Evolutionary conservation across 1,284 basidiomycete genomes (phyloP), one percentile per base, ranked within the genome.

Genomic region (Boletellus deceptivus): DNA sequence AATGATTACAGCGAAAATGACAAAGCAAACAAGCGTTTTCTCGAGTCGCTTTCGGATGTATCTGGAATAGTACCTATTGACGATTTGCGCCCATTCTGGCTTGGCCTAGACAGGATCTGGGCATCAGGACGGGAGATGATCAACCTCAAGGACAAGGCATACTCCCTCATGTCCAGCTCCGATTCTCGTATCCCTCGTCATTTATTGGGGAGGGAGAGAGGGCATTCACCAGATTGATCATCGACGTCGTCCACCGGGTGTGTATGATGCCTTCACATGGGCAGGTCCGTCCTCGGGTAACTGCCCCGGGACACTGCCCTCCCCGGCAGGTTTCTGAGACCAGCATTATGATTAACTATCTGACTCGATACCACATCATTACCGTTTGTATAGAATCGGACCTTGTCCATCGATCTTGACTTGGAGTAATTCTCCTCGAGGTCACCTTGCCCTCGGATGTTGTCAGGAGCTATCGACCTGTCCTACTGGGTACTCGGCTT

Each of bases 211-310:
- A 59, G n/a, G 53, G 56, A 17, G 46, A 49, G 3, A 41, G 8
- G 11, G 52, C 57, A 6, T 61, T 61, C 24, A 27, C 35, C 9
- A 45, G 48, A 29, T 40, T 61, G 41, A 59, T 58, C 48, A 16
- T 58, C 16, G 47, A 55, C 5, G 22, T 47, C 22, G 47, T 58
- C 25, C 45, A 37, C 43, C 56, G 17, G 52, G 56, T 22, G 55
- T 60, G 33, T 58, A 58, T 22, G 55, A 58, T 9, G 40, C 42
- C 43, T 61, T 60, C n/a, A 50, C 59, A 16, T 63, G 59, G 59
- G 59, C 59, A 14, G 59, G 59, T 1, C 48, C 47, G 3, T 46
- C 36, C 31, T 54, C 61, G 13, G n/a, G 6, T 3, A 3, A 41
- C 20, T 48, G 59, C 31, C 43, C 44, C 18, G 57, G 40, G 17